Evolutionary conservation across 371 early-diverging fungal species (phyloP).

Genomic region (Mucor sp.): DNA sequence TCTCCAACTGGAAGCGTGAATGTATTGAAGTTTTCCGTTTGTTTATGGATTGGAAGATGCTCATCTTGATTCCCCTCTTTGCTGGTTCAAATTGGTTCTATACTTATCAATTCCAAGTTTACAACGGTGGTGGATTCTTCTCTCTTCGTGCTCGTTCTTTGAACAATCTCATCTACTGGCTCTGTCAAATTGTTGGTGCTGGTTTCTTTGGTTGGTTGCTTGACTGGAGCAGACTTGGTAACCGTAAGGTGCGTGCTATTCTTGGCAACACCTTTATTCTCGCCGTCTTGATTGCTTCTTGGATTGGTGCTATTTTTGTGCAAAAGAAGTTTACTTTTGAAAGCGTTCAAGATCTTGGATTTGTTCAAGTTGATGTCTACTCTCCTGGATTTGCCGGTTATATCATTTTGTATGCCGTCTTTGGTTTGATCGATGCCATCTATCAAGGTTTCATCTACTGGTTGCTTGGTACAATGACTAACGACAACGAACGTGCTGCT

Average conservation of each 20-base stretch:
- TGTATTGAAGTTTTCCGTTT: constrained; percentile 54
- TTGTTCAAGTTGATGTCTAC: constrained; percentile 29
- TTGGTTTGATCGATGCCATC: constrained; percentile 72
- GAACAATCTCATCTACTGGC: constrained; percentile 75
- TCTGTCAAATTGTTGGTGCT: constrained; percentile 70
- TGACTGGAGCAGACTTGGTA: constrained; percentile 46
- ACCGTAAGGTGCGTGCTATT: constrained; percentile 56
- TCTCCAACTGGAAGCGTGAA: constrained; percentile 59
- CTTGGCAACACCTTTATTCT: constrained; percentile 55
- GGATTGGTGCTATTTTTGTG: constrained; percentile 60
- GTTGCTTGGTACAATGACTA: constrained; percentile 75
- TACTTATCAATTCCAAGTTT: constrained; percentile 63
- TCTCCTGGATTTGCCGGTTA: constrained; percentile 49
- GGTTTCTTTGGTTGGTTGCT: constrained; percentile 58
- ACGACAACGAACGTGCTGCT: constrained; percentile 68
- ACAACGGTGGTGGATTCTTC: constrained; percentile 55
- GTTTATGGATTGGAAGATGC: constrained; percentile 68
- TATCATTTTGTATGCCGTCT: constrained; percentile 61
- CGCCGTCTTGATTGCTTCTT: constrained; percentile 50
- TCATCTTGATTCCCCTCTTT: constrained; percentile 67
- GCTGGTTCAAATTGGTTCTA: constrained; percentile 78
- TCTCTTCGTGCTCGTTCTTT: constrained; percentile 62
- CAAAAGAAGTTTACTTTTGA: constrained; percentile 52
- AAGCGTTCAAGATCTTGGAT: constrained; percentile 13
- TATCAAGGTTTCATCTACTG: constrained; percentile 78